These are phyloP conservation scores for Aspergillus carlsbadensis DNA, from an alignment of 495 filamentous ascomycete genomes.

Conservation along the genomic window DNA sequence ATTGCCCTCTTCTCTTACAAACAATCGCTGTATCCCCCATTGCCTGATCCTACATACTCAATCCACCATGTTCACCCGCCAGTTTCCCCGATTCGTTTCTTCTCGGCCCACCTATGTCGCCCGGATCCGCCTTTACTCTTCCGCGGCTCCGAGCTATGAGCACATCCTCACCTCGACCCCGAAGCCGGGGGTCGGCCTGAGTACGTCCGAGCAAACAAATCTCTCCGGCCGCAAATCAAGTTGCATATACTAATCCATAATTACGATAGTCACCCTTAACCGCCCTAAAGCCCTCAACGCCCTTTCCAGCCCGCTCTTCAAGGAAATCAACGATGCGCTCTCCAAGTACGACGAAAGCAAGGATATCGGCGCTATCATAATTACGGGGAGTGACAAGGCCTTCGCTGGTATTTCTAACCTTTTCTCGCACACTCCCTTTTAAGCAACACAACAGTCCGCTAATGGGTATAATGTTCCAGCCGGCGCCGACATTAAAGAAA, in stretches of 20 bases:
- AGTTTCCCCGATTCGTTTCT: slow-evolving; percentile 56
- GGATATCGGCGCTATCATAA: slow-evolving; percentile 70
- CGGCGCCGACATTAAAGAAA: slow-evolving; percentile 98
- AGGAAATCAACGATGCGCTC: slow-evolving; percentile 84
- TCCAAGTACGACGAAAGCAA: slow-evolving; percentile 67
- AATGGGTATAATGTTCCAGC: slow-evolving; percentile 42
- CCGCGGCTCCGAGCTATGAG: slow-evolving; percentile 63
- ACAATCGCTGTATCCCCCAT: not conserved
- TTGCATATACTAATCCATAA: not conserved
- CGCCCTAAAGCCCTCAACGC: slow-evolving; percentile 95
- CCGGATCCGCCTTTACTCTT: slow-evolving; percentile 58
- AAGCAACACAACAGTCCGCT: too few species aligned
- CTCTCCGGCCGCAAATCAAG: not conserved
- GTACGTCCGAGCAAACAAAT: slow-evolving; percentile 46
- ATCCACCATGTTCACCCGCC: slow-evolving; percentile 54
- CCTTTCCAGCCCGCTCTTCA: slow-evolving; percentile 81
- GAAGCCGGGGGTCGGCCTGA: slow-evolving; percentile 83
- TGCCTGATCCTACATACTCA: slow-evolving; percentile 12
- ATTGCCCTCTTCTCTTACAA: not conserved
- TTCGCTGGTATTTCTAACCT: slow-evolving; percentile 63
- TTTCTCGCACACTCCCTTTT: too few species aligned
- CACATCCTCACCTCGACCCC: slow-evolving; percentile 78
- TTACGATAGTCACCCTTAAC: slow-evolving; percentile 77
- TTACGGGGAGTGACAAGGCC: slow-evolving; percentile 83
- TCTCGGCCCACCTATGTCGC: slow-evolving; percentile 51